Evolutionary conservation across 352 stramenopile genomes (phyloP).

Genomic region (Hyaloperonospora arabidopsidis): DNA sequence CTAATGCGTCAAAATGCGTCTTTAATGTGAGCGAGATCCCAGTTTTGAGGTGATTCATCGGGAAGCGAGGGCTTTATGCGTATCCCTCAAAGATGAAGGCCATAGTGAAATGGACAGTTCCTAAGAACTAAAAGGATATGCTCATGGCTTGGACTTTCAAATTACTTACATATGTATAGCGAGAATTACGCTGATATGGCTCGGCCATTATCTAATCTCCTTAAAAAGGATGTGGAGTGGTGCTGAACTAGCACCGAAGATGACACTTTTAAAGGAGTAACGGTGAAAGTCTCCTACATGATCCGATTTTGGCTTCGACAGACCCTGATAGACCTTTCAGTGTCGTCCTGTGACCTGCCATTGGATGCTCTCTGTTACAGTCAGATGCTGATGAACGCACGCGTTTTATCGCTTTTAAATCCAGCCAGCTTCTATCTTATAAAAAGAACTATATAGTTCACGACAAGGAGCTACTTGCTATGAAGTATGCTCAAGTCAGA

Average conservation of each 20-base stretch:
- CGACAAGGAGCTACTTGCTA: constrained; percentile 4
- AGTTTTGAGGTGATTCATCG: too few species aligned
- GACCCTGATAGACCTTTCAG: constrained; percentile 1
- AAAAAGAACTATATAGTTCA: constrained; percentile 3
- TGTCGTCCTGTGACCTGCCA: constrained; percentile 17
- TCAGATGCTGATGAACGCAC: constrained; percentile 7
- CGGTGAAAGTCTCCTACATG: neutral
- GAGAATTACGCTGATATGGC: too few species aligned
- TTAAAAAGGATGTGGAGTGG: constrained; percentile 4
- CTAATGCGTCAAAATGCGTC: too few species aligned
- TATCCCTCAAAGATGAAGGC: too few species aligned
- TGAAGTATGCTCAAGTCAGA: constrained; percentile 27
- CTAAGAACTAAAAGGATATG: too few species aligned
- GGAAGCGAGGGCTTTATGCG: too few species aligned
- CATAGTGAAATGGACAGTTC: too few species aligned
- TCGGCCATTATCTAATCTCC: too few species aligned
- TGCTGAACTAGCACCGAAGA: constrained; percentile 4
- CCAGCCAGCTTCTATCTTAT: constrained; percentile 7
- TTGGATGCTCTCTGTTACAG: constrained; percentile 18
- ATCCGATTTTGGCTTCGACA: neutral
- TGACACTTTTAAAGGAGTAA: constrained; percentile 7
- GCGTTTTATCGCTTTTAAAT: constrained; percentile 6
- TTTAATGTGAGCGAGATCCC: too few species aligned
- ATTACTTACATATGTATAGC: too few species aligned
- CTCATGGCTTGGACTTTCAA: too few species aligned